Base-by-base conservation (phyloP, 2,329 filamentous ascomycete species). In the Nemania serpens region DNA sequence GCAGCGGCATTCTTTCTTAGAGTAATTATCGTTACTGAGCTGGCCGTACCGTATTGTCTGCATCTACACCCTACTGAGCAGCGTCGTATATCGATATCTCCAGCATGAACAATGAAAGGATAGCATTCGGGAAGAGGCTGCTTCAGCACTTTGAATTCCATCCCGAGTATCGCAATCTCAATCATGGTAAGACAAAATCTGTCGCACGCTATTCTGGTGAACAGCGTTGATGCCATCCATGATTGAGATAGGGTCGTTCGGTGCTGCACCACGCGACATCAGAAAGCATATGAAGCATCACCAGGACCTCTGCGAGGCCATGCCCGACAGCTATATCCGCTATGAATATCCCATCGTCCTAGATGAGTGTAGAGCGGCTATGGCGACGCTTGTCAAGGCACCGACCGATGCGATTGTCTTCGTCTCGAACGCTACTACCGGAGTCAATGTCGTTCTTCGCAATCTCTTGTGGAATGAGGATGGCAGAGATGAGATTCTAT, bases 341-440 rank as follows among this genome's bases (percentile, higher is more conserved):
- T 90, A 89, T 72, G 81, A 84, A 2, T 87, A 87, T 64, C 83
- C 87, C 0, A 69, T 76, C 3, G 78, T 87, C 10, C 81, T 96
- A 0, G 86, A 91, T 64, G 78, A 84, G 64, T 83, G 83, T 10
- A 88, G 91, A 9, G 77, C 75, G 37, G 88, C 87, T 2, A 77
- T 93, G 4, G 89, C 91, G 1, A 73, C 78, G 22, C 70, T 91
- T 20, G 78, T 97, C 62, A 84, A 90, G 62, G 88, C 84, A 0
- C 86, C 88, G 0, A 71, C 79, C 1, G 81, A 88, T 10, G 86
- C 88, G 10, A 78, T 91, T 41, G 92, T 96, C 0, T 88, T 96
- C 65, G 87, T 96, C 0, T 79, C 84, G 59, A 97, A 97, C 73
- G 91, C 93, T 12, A 96, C 91, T 0, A 88, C 84, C 0, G 91